Evolutionary conservation across 331 rosid genomes (phyloP), one percentile per base, ranked within the genome.

Genomic region (Telfairia occidentalis): DNA sequence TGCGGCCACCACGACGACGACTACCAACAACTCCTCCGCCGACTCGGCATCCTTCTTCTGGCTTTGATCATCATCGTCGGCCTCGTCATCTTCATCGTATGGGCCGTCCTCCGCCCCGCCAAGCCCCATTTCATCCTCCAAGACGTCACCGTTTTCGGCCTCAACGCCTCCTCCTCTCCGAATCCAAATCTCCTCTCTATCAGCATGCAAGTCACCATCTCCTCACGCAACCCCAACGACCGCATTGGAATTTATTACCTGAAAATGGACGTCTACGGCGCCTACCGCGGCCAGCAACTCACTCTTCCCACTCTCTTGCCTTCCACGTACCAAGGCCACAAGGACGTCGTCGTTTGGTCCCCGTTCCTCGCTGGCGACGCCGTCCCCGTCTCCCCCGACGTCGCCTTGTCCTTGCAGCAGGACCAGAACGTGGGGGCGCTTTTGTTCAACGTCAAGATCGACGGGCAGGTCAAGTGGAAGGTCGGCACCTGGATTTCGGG

Each of bases 401-500:
- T 80, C 42, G 77, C 80, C 28, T 13, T 19, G 15, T 49, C 76
- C 8, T 60, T 91, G 52, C 64, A 59, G n/a, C 91, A 83, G 57
- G 97, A 91, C 58, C 78, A 67, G 76, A 73, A 74, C 24, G 77
- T 80, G 0, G 97, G 90, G 2, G 80, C 78, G 0, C 77, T 86
- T 35, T 67, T 89, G 74, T 74, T 91, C 7, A 76, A 82, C 34
- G 67, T 91, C 8, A 91, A 82, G 70, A 74, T 89, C 70, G 81
- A 66, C 18, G 89, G 89, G 9, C 35, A 24, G 19, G 74, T 86
- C 3, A 83, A 64, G 61, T 89, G 97, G 97, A 86, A 89, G 55
- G 97, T 91, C 0, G 96, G 97, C 1, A 76, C 90, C 5, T 89
- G 96, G 92, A 73, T 82, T 53, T 89, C 97, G 53, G 86, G 87